phyloP scores from a whole-genome alignment of 768 basidiomycete species.

The Podaxis sp. region DNA sequence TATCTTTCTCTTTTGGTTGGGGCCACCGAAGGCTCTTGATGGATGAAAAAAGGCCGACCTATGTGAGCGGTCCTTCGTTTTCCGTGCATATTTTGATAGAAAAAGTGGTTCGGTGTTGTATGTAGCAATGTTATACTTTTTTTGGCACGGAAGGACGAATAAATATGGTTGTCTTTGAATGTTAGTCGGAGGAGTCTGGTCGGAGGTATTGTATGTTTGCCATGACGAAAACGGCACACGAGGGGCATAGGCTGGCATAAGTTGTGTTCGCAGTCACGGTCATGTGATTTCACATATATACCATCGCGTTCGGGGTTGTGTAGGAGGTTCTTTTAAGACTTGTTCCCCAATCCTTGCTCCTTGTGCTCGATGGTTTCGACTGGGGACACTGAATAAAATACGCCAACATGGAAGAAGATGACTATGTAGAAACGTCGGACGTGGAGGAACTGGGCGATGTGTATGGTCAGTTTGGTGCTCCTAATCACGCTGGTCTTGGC shows the following conservation, averaged over 20 bases:
- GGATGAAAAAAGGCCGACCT: not conserved
- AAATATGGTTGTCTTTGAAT: not conserved
- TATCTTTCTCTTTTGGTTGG: not conserved
- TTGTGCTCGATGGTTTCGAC: not conserved
- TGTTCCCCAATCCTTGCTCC: not conserved
- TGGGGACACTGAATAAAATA: not conserved
- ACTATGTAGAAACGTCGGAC: constrained; percentile 10
- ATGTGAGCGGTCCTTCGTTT: not conserved
- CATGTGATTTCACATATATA: not conserved
- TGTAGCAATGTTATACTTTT: not conserved
- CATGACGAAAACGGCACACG: not conserved
- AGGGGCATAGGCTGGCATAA: not conserved
- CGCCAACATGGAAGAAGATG: not conserved
- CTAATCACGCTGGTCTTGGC: not conserved
- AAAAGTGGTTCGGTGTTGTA: not conserved
- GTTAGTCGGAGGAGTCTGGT: too few relatives aligned
- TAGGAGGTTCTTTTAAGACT: not conserved
- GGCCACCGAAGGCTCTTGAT: not conserved
- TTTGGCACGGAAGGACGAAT: not conserved
- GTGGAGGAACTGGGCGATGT: constrained; percentile 3
- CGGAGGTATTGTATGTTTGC: too few relatives aligned
- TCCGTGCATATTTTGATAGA: not conserved
- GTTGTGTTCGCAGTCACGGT: not conserved
- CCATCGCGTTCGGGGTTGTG: not conserved
- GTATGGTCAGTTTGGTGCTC: not conserved